phyloP scores from a whole-genome alignment of 352 stramenopile species.

The Globisporangium cystogenes region DNA sequence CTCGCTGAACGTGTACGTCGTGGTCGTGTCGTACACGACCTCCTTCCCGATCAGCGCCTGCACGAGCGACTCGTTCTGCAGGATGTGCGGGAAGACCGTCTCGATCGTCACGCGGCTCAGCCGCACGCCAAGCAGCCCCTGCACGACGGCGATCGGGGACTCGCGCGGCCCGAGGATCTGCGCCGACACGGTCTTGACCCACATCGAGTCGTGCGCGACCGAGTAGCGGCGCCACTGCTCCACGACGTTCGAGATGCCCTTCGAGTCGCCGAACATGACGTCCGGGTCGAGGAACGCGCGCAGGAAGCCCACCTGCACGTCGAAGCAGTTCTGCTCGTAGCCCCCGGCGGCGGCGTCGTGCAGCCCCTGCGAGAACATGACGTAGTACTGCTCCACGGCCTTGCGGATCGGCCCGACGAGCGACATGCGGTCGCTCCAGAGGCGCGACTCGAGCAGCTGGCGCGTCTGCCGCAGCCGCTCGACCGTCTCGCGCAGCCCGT shows the following conservation, averaged over 20 bases:
- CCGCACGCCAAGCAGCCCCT: slow-evolving; percentile 29
- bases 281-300: slow-evolving; percentile 39
- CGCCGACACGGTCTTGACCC: slow-evolving; percentile 22
- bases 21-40: slow-evolving; percentile 48
- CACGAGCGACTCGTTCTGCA: slow-evolving; percentile 46
- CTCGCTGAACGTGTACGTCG: slow-evolving; percentile 51
- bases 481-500: slow-evolving; percentile 49
- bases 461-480: slow-evolving; percentile 38
- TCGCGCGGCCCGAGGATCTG: slow-evolving; percentile 42
- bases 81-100: slow-evolving; percentile 57
- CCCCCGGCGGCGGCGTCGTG: slow-evolving; percentile 34
- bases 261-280: slow-evolving; percentile 28
- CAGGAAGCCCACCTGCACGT: slow-evolving; percentile 50
- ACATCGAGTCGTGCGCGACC: slow-evolving; percentile 39
- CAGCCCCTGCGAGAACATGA: slow-evolving; percentile 48
- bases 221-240: slow-evolving; percentile 65
- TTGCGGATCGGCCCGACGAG: slow-evolving; percentile 34
- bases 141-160: slow-evolving; percentile 45
- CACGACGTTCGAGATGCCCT: slow-evolving; percentile 34
- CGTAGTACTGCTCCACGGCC: slow-evolving; percentile 58
- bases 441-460: slow-evolving; percentile 35
- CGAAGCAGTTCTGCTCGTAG: slow-evolving; percentile 34
- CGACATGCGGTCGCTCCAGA: slow-evolving; percentile 33
- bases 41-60: slow-evolving; percentile 46
- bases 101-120: slow-evolving; percentile 54